Percentiles rank a stretch among this genome's conserved stretches.
These are phyloP conservation scores for Lactarius psammicola DNA, from an alignment of 768 basidiomycete genomes.

Conservation along the genomic window DNA sequence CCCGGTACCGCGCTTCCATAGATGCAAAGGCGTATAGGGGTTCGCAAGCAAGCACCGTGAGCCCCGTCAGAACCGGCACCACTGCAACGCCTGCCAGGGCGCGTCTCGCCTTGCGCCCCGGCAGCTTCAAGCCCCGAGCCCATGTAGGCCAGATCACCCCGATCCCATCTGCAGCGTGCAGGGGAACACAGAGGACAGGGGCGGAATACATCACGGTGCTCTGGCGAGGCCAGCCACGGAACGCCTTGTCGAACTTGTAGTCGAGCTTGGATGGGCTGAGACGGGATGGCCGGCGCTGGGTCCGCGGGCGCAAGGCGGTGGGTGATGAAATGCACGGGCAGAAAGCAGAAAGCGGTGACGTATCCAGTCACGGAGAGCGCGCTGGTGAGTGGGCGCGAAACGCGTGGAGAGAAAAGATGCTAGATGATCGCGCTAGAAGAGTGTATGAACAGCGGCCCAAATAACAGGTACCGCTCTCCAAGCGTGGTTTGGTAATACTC, in stretches of 20 bases:
- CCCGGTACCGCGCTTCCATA: conserved; percentile 49
- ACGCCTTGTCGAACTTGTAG: conserved; percentile 77
- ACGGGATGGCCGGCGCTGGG: conserved; percentile 47
- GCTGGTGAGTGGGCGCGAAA: conserved; percentile 40
- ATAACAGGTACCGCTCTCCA: conserved; percentile 65
- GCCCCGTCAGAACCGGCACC: conserved; percentile 55
- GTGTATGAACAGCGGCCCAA: conserved; percentile 67
- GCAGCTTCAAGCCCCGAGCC: conserved; percentile 35
- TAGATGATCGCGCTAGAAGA: conserved; percentile 56
- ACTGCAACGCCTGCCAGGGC: conserved; percentile 41
- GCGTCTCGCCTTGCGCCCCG: conserved; percentile 35
- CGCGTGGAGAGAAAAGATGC: conserved; percentile 49
- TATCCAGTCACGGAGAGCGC: conserved; percentile 64
- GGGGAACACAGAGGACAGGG: conserved; percentile 51
- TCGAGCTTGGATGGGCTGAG: conserved; percentile 77
- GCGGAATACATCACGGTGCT: conserved; percentile 63
- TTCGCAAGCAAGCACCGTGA: conserved; percentile 54
- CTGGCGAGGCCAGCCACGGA: conserved; percentile 59
- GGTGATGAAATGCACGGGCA: conserved; percentile 67
- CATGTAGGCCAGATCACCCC: conserved; percentile 53
- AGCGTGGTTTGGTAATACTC: conserved; percentile 81
- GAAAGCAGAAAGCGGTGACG: conserved; percentile 50
- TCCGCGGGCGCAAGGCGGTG: conserved; percentile 60
- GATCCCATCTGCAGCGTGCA: conserved; percentile 65
- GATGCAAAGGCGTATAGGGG: conserved; percentile 56